Base-by-base conservation (phyloP, 768 basidiomycete genomes). In the Suillus discolor region DNA sequence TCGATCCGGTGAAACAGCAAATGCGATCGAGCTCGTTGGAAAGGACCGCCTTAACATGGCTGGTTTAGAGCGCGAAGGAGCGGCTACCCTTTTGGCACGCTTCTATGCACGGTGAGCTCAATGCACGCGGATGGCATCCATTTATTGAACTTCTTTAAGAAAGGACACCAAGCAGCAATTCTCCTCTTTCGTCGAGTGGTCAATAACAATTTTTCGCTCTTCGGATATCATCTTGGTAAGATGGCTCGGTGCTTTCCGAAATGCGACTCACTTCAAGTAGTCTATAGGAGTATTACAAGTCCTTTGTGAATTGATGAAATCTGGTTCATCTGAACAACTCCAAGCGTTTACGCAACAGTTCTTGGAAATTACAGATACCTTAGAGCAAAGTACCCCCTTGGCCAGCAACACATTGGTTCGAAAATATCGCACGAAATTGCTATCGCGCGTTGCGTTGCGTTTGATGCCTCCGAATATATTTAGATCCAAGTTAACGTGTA, bases 21-120 rank as follows among this genome's bases (percentile, higher is more conserved):
- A 71, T 20, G 74, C 74, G 6, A 78, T 96, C 3, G 89, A 96
- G 69, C 67, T 71, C 1, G 73, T 88, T 4, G 90, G 86, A 0
- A 90, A 84, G 70, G 70, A 70, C 6, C 84, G 87, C 70, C 80
- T 96, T 11, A 75, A 75, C 5, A 86, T 82, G 51, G 87, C 93
- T 15, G 96, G 97, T 0, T 80, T 96, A 64, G 96, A 97, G 72
- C 85, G 94, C 8, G 92, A 95, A 51, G 90, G 86, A 39, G 92
- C 94, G 38, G 90, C 91, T 0, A 74, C 93, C 12, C 78, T 97
- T n/a, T 82, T 98, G 7, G 88, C 95, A 3, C 84, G 89, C 45
- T 79, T 96, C 38, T 97, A 92, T 73, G 88, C 87, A 70, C 88
- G 96, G 89, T 91, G 76, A 49, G 86, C 71, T 38, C 7, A 41